Conservation (phyloP, 2,329 filamentous ascomycete species). For the Exophiala sideris region DNA sequence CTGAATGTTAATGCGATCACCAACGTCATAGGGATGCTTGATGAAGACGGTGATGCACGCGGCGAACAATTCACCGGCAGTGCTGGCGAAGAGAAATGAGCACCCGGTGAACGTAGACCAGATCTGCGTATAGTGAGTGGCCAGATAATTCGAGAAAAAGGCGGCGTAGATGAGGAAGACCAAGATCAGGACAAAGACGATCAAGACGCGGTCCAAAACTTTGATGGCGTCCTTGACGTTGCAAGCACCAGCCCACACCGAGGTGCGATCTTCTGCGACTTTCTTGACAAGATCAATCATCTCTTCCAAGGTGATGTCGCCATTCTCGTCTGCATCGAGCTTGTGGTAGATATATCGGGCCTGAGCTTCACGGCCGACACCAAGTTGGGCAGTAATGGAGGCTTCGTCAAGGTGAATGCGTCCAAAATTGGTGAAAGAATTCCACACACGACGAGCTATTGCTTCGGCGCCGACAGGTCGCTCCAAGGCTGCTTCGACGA, state of each 20-base stretch:
- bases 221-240: constrained; percentile 36
- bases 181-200: constrained; percentile 5
- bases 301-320: constrained; percentile 35
- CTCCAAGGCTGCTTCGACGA: constrained; percentile 32
- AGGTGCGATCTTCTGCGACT: constrained; percentile 32
- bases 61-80: constrained; percentile 29
- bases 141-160: constrained; percentile 20
- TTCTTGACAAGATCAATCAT: constrained; percentile 34
- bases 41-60: constrained; percentile 31
- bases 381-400: constrained; percentile 33
- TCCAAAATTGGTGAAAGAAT: constrained; percentile 30
- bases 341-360: constrained; percentile 33
- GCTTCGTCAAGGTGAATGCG: constrained; percentile 28
- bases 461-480: constrained; percentile 31
- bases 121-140: constrained; percentile 16
- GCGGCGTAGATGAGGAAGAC: constrained; percentile 20
- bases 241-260: constrained; percentile 32
- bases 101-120: constrained; percentile 20
- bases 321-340: constrained; percentile 35
- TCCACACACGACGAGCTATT: constrained; percentile 34
- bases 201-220: constrained; percentile 31
- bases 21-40: constrained; percentile 34
- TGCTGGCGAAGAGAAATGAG: constrained; percentile 30
- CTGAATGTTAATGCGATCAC: constrained; percentile 34
- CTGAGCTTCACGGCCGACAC: constrained; percentile 24